phyloP scores from a whole-genome alignment of 2,329 filamentous ascomycete genomes.

The Microcyclospora tardicrescens region DNA sequence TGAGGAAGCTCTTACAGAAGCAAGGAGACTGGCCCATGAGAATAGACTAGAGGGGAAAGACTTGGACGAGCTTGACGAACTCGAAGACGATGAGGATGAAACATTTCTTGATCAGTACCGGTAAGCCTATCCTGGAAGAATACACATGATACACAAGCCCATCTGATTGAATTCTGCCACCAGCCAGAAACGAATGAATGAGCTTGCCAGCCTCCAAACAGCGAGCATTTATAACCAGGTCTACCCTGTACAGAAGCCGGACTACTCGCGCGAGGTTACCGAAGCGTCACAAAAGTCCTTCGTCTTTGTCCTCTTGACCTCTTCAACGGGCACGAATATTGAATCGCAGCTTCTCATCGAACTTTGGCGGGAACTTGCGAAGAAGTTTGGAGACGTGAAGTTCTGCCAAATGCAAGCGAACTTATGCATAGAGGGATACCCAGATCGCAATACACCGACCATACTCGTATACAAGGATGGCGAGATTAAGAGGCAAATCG shows the following conservation, averaged over 20 bases:
- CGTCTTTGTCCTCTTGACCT: constrained; percentile 69
- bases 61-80: constrained; percentile 79
- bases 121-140: constrained; percentile 18
- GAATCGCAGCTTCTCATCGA: constrained; percentile 76
- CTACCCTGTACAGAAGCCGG: constrained; percentile 86
- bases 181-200: constrained; percentile 65
- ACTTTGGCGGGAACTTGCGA: constrained; percentile 72
- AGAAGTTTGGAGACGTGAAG: constrained; percentile 84
- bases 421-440: constrained; percentile 93
- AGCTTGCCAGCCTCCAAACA: constrained; percentile 61
- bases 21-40: constrained; percentile 70
- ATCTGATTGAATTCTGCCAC: constrained; percentile 26
- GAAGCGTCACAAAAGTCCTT: constrained; percentile 63
- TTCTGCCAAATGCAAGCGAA: constrained; percentile 91
- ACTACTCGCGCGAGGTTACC: constrained; percentile 83
- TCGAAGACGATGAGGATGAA: constrained; percentile 94
- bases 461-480: constrained; percentile 86
- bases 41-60: constrained; percentile 91
- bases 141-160: neutral
- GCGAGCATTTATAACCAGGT: constrained; percentile 78
- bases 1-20: constrained; percentile 82
- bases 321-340: constrained; percentile 62
- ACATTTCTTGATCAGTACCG: constrained; percentile 79
- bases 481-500: constrained; percentile 80
- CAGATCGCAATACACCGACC: constrained; percentile 86